Conservation (phyloP, 2,329 filamentous ascomycete species). For the Nemania diffusa region DNA sequence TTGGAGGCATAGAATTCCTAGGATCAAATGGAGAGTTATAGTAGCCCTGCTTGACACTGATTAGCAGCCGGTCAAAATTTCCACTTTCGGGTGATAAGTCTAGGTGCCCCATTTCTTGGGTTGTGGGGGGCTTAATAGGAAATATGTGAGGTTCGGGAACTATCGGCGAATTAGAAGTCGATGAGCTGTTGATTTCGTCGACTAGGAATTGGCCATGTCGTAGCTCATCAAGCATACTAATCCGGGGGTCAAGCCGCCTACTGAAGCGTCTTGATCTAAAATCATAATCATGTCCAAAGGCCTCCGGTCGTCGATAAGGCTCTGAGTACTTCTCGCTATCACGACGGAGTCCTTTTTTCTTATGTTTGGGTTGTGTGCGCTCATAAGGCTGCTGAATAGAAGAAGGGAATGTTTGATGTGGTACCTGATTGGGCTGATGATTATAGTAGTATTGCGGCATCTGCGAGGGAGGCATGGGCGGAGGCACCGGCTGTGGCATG, state of each 20-base stretch:
- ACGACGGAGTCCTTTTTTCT: constrained; percentile 58
- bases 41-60: constrained; percentile 72
- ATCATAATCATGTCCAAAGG: constrained; percentile 52
- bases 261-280: constrained; percentile 55
- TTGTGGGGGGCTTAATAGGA: constrained; percentile 43
- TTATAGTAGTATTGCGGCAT: constrained; percentile 69
- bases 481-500: constrained; percentile 73
- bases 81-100: constrained; percentile 76
- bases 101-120: constrained; percentile 43
- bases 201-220: constrained; percentile 34
- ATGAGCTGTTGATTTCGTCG: constrained; percentile 37
- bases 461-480: constrained; percentile 71
- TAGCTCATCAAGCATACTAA: constrained; percentile 43
- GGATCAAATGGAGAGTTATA: constrained; percentile 61
- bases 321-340: constrained; percentile 60
- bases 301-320: constrained; percentile 52
- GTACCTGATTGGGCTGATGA: constrained; percentile 66
- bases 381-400: constrained; percentile 51
- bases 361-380: constrained; percentile 52
- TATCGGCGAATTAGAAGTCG: constrained; percentile 35
- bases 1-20: constrained; percentile 52
- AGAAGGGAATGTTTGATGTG: constrained; percentile 64
- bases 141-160: constrained; percentile 46
- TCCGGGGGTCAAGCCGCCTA: constrained; percentile 57
- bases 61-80: constrained; percentile 80